These are phyloP conservation scores for Zygotorulaspora florentina DNA, from an alignment of 805 yeast species.

Conservation along the genomic window DNA sequence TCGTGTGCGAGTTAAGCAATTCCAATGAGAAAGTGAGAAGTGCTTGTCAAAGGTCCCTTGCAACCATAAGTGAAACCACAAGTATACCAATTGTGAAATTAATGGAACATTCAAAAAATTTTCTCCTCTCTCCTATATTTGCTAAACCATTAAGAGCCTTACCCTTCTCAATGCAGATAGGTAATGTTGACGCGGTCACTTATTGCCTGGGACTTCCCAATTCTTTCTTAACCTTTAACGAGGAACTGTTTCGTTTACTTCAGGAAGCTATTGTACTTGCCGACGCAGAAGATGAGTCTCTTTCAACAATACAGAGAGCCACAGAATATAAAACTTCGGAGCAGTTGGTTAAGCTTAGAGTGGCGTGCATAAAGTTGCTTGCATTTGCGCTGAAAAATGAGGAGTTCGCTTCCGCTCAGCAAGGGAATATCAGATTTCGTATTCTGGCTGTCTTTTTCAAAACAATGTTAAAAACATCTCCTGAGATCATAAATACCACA, in stretches of 20 bases:
- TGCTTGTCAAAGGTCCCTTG: conserved; percentile 70
- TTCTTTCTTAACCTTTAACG: conserved; percentile 80
- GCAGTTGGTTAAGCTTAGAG: conserved; percentile 80
- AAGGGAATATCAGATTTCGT: conserved; percentile 73
- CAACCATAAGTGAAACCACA: conserved; percentile 65
- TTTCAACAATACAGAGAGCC: conserved; percentile 81
- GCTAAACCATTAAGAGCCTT: conserved; percentile 95
- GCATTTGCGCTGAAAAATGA: conserved; percentile 82
- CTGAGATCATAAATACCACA: conserved; percentile 89
- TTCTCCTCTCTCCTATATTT: conserved; percentile 86
- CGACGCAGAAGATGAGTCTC: conserved; percentile 95
- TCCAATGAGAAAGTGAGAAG: conserved; percentile 78
- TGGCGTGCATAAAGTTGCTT: conserved; percentile 80
- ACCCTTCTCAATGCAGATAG: conserved; percentile 98
- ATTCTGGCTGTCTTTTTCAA: conserved; percentile 93
- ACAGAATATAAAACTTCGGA: conserved; percentile 85
- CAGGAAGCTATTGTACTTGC: conserved; percentile 91
- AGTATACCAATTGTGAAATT: conserved; percentile 65
- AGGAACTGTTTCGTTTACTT: conserved; percentile 77
- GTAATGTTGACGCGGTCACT: conserved; percentile 95
- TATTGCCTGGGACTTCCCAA: conserved; percentile 79
- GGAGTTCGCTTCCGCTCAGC: conserved; percentile 70
- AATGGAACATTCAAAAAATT: conserved; percentile 76
- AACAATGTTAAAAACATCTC: conserved; percentile 79
- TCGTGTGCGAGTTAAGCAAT: conserved; percentile 89